Conservation (phyloP, 1,284 basidiomycete genomes). For the Fistulinella cinereoalba region DNA sequence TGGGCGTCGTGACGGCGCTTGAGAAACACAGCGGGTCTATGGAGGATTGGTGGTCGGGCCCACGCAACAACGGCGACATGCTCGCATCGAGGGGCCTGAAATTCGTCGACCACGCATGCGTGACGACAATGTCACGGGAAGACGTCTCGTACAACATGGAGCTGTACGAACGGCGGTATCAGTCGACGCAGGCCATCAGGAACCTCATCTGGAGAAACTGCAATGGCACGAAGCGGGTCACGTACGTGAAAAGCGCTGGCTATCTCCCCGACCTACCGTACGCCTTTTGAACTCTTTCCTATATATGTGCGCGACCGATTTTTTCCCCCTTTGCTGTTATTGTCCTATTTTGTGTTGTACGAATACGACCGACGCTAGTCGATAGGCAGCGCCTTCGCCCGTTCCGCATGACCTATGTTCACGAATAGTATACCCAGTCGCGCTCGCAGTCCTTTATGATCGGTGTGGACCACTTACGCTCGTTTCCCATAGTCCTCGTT, state of each 20-base stretch:
- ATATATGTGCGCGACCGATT: background rate
- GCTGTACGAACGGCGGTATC: conserved; percentile 30
- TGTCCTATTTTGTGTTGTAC: conserved; percentile 14
- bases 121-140: conserved; percentile 32
- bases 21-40: conserved; percentile 30
- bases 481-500: conserved; percentile 19
- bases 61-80: conserved; percentile 27
- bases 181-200: conserved; percentile 27
- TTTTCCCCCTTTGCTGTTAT: background rate
- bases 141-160: conserved; percentile 34
- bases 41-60: conserved; percentile 33
- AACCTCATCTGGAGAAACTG: conserved; percentile 33
- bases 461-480: conserved; percentile 15
- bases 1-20: conserved; percentile 31
- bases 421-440: conserved; percentile 22
- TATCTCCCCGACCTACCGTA: conserved; percentile 30
- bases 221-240: conserved; percentile 30
- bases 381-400: conserved; percentile 24
- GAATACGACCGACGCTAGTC: conserved; percentile 5
- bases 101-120: conserved; percentile 32
- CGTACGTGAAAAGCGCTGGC: conserved; percentile 30
- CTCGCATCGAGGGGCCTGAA: conserved; percentile 25
- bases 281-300: background rate
- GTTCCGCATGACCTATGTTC: conserved; percentile 12
- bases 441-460: conserved; percentile 13